Evolutionary conservation across 1,139 yeast genomes (phyloP), one percentile per base, ranked within the genome.

Genomic region (Pichiaceae sp.): DNA sequence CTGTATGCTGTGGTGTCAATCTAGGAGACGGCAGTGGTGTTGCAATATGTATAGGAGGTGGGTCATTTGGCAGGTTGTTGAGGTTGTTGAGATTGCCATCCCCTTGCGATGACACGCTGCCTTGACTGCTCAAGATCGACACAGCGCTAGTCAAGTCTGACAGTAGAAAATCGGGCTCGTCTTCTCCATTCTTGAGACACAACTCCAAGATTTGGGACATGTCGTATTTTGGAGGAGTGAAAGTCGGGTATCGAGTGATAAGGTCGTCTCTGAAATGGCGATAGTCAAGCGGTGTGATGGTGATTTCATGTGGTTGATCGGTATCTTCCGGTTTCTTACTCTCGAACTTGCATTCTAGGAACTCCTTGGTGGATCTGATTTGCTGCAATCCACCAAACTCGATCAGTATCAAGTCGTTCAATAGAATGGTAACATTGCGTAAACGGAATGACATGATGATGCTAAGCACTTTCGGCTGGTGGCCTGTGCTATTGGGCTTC

Each of bases 21-120:
- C 84, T 80, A 0, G 95, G 95, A 0, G 95, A 82, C 1, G 95
- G 93, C 0, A 82, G 84, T 0, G 95, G 96, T 0, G 96, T 86
- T 0, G 95, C 89, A 15, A 87, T 69, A 56, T 87, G 95, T 3
- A 81, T 62, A 1, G 73, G 56, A 0, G 62, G 63, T 7, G 59
- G 58, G 9, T 40, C 40, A 17, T 37, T n/a, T 24, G 38, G 35
- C 17, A 41, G 40, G 3, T 17, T 18, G 24, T 7, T 16, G n/a
- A 26, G 17, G 4, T 16, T 17, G 21, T 11, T 17, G 18, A 26
- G 9, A n/a, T 7, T 8, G 14, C 28, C 17, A 9, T 28, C 35
- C 25, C 35, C 40, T 8, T 31, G 38, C 15, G 34, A 36, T 27
- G 46, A 50, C 17, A 52, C 39, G 4, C n/a, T 16, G 17, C 36